Base-by-base conservation (phyloP, 164 flowering plant genomes). In the Paratinospora sagittata region DNA sequence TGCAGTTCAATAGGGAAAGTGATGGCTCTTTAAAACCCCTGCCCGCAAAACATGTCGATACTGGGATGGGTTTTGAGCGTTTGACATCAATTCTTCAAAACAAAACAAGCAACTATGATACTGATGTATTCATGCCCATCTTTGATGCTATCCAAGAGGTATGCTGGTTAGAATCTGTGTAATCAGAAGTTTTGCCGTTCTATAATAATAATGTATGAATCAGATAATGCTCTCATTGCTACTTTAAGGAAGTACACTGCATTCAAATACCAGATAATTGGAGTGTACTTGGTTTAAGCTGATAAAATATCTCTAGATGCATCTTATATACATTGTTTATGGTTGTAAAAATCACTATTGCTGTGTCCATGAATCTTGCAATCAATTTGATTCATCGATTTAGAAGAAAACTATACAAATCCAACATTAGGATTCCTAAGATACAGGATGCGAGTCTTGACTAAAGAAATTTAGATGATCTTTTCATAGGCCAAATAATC, bases 51-150 rank as follows among this genome's bases (percentile, higher is more conserved):
- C 99, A 96, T 79, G 99, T 96, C 69, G 99, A 96, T 76, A 96
- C 99, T 72, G 98, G 99, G 49, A 43, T 96, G 98, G 99, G 99
- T 64, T 93, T 96, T 80, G 99, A 96, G 70, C 90, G 99, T 72
- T 82, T 93, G 76, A 91, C 98, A 36, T 91, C 98, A 33, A 84
- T 93, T 74, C 95, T 96, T 67, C 99, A 96, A 80, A 87, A 87
- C 63, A 91, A 83, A 83, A 87, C 90, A 95, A 93, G 99, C 87
- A 96, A 93, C 82, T 96, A 93, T 85, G 99, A 96, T 65, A 91
- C 98, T 60, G 99, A 96, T 82, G 87, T 96, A 19, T 96, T 96
- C 82, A n/a, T 85, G 81, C 97, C 97, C 69, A 88, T 96, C 73
- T 91, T 96, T 77, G 85, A 89, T 76, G 95, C 93, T 26, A 91